A percentile compares a stretch with the other conserved stretches of the same genome.
Conservation (phyloP, 306 rosid species). For the Prunus persica region Prunus_persica_NCBIv2 NC_034016.1:13645501-13646000, state of each 20-base stretch:
- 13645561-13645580: too few relatives aligned
- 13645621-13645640: too few relatives aligned
- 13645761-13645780: conserved; percentile 40
- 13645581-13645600: too few relatives aligned
- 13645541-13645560: conserved; percentile 40
- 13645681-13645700: conserved; percentile 1
- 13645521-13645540: conserved; percentile 41
- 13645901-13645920: conserved; percentile 43
- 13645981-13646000: background rate
- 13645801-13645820: conserved; percentile 62
- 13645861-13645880: conserved; percentile 44
- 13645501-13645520: too few relatives aligned
- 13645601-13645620: too few relatives aligned
- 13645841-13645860: conserved; percentile 51
- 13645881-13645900: conserved; percentile 43
- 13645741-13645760: conserved; percentile 49
- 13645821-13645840: conserved; percentile 41
- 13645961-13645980: conserved; percentile 51
- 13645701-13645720: too few relatives aligned
- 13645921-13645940: conserved; percentile 2
- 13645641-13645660: too few relatives aligned
- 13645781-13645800: conserved; percentile 39
- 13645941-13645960: conserved; percentile 39
- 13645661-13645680: too few relatives aligned
- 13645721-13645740: conserved; percentile 55